Evolutionary conservation across 257 asterid species (phyloP).

Genomic region (Ajuga chamaepitys): DNA sequence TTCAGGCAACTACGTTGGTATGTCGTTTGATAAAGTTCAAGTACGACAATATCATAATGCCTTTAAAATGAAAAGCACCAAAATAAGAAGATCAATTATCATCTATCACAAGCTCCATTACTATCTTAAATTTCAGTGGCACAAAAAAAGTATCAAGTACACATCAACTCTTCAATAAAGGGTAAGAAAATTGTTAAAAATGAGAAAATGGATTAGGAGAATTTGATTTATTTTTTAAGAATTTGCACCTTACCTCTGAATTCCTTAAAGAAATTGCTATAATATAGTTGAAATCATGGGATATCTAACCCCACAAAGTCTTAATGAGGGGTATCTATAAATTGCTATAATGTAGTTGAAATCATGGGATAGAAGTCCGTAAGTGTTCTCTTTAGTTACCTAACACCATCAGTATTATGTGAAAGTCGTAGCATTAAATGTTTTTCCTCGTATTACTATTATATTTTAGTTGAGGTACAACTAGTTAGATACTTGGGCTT

Average conservation of each 20-base stretch:
- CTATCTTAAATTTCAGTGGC: not conserved
- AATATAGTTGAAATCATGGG: too few relatives aligned
- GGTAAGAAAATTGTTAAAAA: conserved; percentile 1
- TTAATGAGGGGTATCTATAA: too few relatives aligned
- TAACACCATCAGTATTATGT: not conserved
- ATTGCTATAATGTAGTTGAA: too few relatives aligned
- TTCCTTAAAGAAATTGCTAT: conserved; percentile 74
- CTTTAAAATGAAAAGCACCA: not conserved
- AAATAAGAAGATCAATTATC: not conserved
- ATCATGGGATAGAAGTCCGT: too few relatives aligned
- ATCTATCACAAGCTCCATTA: not conserved
- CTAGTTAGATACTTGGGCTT: not conserved
- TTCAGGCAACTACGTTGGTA: not conserved
- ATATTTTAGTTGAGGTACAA: not conserved
- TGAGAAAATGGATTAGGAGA: conserved; percentile 6
- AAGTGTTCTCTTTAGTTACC: not conserved
- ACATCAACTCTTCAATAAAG: not conserved
- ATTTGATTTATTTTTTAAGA: not conserved
- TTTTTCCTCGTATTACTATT: not conserved
- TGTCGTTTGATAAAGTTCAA: conserved; percentile 11
- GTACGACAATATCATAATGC: not conserved
- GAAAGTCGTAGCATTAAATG: not conserved
- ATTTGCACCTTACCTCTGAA: conserved; percentile 67
- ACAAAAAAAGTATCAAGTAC: not conserved
- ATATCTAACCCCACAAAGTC: too few relatives aligned